Percentiles rank a stretch among this genome's conserved stretches.
These are phyloP conservation scores for Ustilago nuda DNA, from an alignment of 1,284 basidiomycete genomes.

Conservation along the genomic window DNA sequence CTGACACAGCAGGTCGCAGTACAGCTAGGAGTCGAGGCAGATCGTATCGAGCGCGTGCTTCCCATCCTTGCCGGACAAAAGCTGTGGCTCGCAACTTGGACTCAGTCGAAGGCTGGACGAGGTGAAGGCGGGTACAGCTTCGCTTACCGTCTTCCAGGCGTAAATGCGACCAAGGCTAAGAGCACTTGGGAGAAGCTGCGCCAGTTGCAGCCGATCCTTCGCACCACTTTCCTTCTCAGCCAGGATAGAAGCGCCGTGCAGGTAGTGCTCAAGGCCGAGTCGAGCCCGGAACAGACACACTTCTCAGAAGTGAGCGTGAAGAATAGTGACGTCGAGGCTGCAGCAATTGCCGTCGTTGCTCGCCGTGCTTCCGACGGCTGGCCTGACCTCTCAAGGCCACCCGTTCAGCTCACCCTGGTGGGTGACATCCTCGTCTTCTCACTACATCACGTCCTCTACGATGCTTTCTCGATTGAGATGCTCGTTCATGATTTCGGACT, in stretches of 20 bases:
- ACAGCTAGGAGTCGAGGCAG: constrained; percentile 17
- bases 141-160: constrained; percentile 36
- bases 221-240: constrained; percentile 49
- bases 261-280: constrained; percentile 26
- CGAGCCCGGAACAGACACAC: background rate
- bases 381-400: constrained; percentile 24
- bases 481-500: constrained; percentile 52
- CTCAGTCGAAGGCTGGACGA: constrained; percentile 19
- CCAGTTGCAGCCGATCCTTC: constrained; percentile 53
- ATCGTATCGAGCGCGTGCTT: constrained; percentile 47
- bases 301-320: constrained; percentile 19
- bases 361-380: constrained; percentile 28
- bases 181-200: constrained; percentile 51
- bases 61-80: constrained; percentile 58
- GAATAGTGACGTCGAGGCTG: background rate
- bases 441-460: constrained; percentile 65
- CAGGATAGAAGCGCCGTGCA: constrained; percentile 39
- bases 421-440: constrained; percentile 52
- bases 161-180: constrained; percentile 18
- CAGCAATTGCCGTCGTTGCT: constrained; percentile 15
- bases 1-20: constrained; percentile 23
- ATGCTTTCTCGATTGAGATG: constrained; percentile 60
- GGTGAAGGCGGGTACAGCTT: constrained; percentile 54
- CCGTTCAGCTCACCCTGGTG: constrained; percentile 37
- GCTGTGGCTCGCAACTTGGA: constrained; percentile 49